Evolutionary conservation across 2,329 filamentous ascomycete species (phyloP), one percentile per base, ranked within the genome.

Genomic region (Xylariaceae sp.): DNA sequence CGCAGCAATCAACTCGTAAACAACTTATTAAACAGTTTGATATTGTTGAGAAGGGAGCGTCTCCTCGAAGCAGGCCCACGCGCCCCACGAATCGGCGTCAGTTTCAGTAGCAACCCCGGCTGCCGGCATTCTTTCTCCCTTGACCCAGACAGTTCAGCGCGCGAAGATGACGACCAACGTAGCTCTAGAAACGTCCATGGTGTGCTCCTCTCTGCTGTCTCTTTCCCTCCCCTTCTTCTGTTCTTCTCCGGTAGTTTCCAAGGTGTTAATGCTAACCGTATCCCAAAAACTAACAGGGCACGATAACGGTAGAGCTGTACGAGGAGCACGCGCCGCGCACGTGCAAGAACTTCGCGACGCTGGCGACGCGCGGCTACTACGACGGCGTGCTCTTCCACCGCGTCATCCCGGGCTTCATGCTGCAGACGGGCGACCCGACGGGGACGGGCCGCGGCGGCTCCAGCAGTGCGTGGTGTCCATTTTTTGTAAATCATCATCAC

Each of bases 351-450:
- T 96, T 96, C 65, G 58, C 72, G 17, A 84, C 83, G 4, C 84
- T 96, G 33, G 77, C 80, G 14, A 67, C 74, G 42, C 75, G 88
- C 48, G 85, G 85, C 48, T 96, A 95, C 75, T 98, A 94, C 74
- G 77, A 92, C 65, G 68, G 64, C 56, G 77, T 84, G 39, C 65
- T 89, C 53, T 90, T 96, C 72, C 92, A 96, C 68, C 88, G 92
- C 58, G 80, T 96, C 50, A 96, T 98, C 54, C 80, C 86, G 33
- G 78, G 86, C 62, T 98, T 98, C 69, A 96, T 98, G 90, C 72
- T 94, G 37, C 90, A 96, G 65, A 85, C 83, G 42, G 89, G 90
- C 38, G 92, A 98, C 59, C 90, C 90, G 2, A 94, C 90, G 0
- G 90, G 89, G 40, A 95, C 88, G 2, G 92, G 92, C 33, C 79